Evolutionary conservation across 306 rosid genomes (phyloP).

Genomic region (Adenanthera pavonina): DNA sequence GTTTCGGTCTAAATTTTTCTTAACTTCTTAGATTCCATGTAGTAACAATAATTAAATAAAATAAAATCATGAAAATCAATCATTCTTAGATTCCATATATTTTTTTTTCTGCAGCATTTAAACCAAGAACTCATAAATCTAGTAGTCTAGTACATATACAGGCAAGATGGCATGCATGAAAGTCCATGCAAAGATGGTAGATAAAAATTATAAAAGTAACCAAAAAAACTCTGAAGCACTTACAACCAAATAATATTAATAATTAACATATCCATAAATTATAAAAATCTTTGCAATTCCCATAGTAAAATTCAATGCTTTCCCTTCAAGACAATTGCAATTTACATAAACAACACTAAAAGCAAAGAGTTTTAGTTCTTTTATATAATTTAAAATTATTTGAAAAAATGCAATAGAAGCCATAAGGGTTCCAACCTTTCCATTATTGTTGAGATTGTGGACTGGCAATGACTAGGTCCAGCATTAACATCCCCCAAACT

Average conservation of each 20-base stretch:
- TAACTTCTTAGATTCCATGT: not conserved
- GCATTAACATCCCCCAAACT: slow-evolving; percentile 41
- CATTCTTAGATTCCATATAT: not conserved
- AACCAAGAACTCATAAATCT: not conserved
- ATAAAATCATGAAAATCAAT: not conserved
- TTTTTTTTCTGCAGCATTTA: not conserved
- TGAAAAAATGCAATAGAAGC: slow-evolving; percentile 8
- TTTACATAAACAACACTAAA: slow-evolving; percentile 1
- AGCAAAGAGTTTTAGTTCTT: slow-evolving; percentile 28
- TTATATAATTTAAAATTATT: slow-evolving; percentile 4
- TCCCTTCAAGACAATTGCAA: slow-evolving; percentile 12
- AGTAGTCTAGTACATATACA: not conserved
- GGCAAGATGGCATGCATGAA: not conserved
- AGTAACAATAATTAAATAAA: not conserved
- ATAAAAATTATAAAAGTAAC: not conserved
- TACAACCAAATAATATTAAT: not conserved
- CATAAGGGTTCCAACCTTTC: slow-evolving; percentile 57
- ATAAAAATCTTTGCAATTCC: not conserved
- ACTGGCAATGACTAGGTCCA: slow-evolving; percentile 46
- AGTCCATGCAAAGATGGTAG: slow-evolving; percentile 11
- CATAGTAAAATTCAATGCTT: not conserved
- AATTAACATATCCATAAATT: not conserved
- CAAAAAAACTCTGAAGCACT: not conserved
- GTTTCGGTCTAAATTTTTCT: not conserved
- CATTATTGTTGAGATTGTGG: slow-evolving; percentile 57